Evolutionary conservation across 208 protist genomes (phyloP), one percentile per base, ranked within the genome.

Genomic region (Crithidia mellificae): DNA sequence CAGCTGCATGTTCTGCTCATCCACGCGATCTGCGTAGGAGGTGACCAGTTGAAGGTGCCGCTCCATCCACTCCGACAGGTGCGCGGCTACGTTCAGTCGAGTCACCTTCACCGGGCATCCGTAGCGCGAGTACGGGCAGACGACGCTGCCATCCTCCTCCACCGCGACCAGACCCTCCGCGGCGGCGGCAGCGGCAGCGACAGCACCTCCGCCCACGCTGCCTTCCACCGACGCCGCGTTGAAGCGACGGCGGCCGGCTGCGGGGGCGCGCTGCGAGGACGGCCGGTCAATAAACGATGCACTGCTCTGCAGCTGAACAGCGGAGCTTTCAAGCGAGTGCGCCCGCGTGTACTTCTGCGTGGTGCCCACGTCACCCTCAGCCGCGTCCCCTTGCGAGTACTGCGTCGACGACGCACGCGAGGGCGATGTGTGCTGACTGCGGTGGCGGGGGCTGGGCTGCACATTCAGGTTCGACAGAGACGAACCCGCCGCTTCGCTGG

Each of bases 121-220:
- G 56, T 88, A 93, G 30, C 80, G 68, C 12, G 81, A 70, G 70
- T 93, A 93, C 0, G 88, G 88, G 74, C 88, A 93, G 1, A 79
- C 49, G 20, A 74, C 61, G 34, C 43, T 30, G 25, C 55, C 62
- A 11, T 72, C 63, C 22, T 75, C 54, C 12, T 38, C 46, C 24
- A 36, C 52, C n/a, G n/a, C n/a, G n/a, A n/a, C n/a, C n/a, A n/a
- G n/a, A n/a, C n/a, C n/a, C 32, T 27, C 49, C 11, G 34, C 44
- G 14, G 15, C 36, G n/a, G 11, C 39, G 29, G 34, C 55, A 20
- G 44, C 44, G 2, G 32, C 44, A 19, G 43, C 34, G 9, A 17
- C 36, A 7, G 43, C 54, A 59, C 43, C 47, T 11, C 29, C 6
- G 39, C 38, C 36, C 30, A 11, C 41, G 34, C 34, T 38, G 34